These are phyloP conservation scores for Lactuca saligna DNA, from an alignment of 129 eudicot species.

Conservation along the genomic window DNA sequence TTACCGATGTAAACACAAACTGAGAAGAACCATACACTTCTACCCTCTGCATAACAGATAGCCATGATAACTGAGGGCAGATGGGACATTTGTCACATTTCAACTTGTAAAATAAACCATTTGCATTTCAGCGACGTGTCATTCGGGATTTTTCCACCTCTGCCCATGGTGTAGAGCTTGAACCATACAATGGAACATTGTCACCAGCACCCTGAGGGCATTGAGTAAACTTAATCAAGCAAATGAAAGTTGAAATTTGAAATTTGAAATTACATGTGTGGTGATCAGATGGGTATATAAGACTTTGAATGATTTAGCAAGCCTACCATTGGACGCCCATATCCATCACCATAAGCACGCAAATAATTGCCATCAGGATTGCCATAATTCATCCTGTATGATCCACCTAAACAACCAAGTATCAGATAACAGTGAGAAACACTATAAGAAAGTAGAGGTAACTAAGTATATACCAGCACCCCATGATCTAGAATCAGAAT, in stretches of 20 bases:
- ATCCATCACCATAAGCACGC: slow-evolving; percentile 54
- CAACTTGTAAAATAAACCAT: slow-evolving; percentile 22
- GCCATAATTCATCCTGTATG: slow-evolving; percentile 52
- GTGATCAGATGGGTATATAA: neutral
- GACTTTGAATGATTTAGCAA: neutral
- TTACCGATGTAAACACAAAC: slow-evolving; percentile 38
- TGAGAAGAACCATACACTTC: slow-evolving; percentile 40
- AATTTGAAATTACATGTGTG: neutral
- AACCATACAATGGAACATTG: slow-evolving; percentile 57
- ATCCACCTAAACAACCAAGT: slow-evolving; percentile 50
- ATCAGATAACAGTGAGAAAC: slow-evolving; percentile 2
- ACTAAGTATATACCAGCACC: slow-evolving; percentile 46
- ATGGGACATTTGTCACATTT: slow-evolving; percentile 27
- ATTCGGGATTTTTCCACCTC: slow-evolving; percentile 56
- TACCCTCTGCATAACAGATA: slow-evolving; percentile 34
- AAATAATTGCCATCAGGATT: slow-evolving; percentile 45
- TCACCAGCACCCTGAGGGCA: slow-evolving; percentile 58
- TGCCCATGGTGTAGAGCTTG: slow-evolving; percentile 59
- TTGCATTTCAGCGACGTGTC: slow-evolving; percentile 43
- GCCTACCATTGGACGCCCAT: slow-evolving; percentile 41
- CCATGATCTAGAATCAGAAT: slow-evolving; percentile 60
- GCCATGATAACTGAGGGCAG: slow-evolving; percentile 35
- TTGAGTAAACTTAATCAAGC: neutral
- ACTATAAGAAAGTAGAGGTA: neutral
- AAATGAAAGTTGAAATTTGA: neutral